phyloP scores from a whole-genome alignment of 495 filamentous ascomycete genomes.

The Chaetomium fimeti region DNA sequence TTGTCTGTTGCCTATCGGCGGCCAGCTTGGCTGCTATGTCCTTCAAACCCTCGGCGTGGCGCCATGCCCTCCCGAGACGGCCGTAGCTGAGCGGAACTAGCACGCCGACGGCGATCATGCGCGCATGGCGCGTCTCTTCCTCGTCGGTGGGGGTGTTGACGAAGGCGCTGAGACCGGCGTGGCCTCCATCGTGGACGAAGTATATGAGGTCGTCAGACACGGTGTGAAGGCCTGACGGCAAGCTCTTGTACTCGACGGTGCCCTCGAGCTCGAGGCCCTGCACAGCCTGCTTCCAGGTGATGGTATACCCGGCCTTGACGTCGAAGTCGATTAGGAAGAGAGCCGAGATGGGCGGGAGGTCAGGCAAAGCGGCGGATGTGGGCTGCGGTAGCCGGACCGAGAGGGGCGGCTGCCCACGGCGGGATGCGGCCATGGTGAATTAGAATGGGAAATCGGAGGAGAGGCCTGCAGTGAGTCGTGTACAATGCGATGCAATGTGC shows the following conservation, averaged over 20 bases:
- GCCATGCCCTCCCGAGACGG: constrained; percentile 84
- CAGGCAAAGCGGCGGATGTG: constrained; percentile 39
- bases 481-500: not conserved
- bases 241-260: constrained; percentile 87
- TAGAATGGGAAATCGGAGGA: not conserved
- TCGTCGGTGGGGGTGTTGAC: constrained; percentile 75
- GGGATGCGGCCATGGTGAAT: constrained; percentile 49
- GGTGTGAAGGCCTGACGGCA: constrained; percentile 90
- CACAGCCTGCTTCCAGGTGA: constrained; percentile 76
- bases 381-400: constrained; percentile 44
- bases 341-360: constrained; percentile 73
- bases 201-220: constrained; percentile 88
- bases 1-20: constrained; percentile 53
- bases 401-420: constrained; percentile 52
- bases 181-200: constrained; percentile 74
- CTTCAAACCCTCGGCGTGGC: constrained; percentile 74
- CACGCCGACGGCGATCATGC: constrained; percentile 87
- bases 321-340: constrained; percentile 85
- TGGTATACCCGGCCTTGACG: constrained; percentile 79
- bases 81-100: constrained; percentile 85
- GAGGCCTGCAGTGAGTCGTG: not conserved
- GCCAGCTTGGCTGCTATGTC: constrained; percentile 63
- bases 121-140: constrained; percentile 76
- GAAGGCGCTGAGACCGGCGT: constrained; percentile 92
- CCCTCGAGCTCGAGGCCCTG: constrained; percentile 79